Evolutionary conservation across 306 rosid genomes (phyloP), one percentile per base, ranked within the genome.

Genomic region (Canavalia ensiformis): DNA sequence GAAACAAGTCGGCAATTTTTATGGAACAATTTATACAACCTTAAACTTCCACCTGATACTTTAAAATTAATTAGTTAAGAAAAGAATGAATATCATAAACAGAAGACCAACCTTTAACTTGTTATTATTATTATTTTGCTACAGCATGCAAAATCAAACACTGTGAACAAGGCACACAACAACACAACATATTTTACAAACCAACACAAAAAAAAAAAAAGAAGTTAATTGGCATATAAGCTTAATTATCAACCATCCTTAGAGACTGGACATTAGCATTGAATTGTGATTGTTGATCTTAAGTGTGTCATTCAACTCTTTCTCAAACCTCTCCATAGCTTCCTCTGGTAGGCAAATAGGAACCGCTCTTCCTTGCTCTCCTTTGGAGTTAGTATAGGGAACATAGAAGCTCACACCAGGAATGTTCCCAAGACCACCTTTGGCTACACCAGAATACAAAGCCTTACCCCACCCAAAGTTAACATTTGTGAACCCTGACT

Each of bases 261-360:
- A 78, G 34, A 78, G 75, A 31, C 5, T 54, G 25, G 67, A 67
- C 28, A 3, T 46, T 76, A 49, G 34, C 13, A 47, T 49, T 10
- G 1, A 3, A 30, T 29, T 4, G 50, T 33, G 33, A 8, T 5
- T 49, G 30, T 57, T 46, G 8, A 44, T 45, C 18, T 58, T 35
- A 33, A 70, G 64, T 1, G 41, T 5, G 1, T 10, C 6, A 64
- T 72, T 29, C 11, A 77, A 66, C 88, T 82, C 87, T 30, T 42
- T 9, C 3, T 25, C 68, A n/a, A 90, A 88, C 66, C 85, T 81
- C 8, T 78, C 74, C 90, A 90, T 81, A 18, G 81, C 74, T 18
- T 58, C 54, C 0, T 2, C 1, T 1, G 89, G 89, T 60, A 90
- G 72, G 47, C 76, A 87, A 1, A 90, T 30, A 0, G 77, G 62